Evolutionary conservation across 345 rosid genomes (phyloP).

Genomic region (Raphanus raphanistrum): DNA sequence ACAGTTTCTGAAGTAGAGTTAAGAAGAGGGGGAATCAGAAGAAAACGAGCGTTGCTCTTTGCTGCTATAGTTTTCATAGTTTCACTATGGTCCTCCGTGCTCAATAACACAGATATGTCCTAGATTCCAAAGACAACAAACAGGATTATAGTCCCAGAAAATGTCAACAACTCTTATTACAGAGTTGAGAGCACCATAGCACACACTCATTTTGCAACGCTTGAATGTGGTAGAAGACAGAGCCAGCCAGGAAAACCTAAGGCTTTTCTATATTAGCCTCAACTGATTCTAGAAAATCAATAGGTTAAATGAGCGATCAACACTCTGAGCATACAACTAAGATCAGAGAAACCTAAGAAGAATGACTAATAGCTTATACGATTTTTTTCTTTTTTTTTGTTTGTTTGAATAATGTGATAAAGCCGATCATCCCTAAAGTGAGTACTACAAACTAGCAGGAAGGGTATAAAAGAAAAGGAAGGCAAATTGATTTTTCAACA

Average conservation of each 20-base stretch:
- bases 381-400: too few species aligned
- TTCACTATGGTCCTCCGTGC: slow-evolving; percentile 72
- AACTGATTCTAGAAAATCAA: slow-evolving; percentile 7
- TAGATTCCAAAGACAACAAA: slow-evolving; percentile 31
- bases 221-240: not conserved
- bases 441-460: not conserved
- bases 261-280: not conserved
- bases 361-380: not conserved
- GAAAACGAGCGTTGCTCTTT: slow-evolving; percentile 64
- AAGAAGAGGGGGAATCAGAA: slow-evolving; percentile 62
- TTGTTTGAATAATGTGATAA: too few species aligned
- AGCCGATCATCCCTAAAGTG: too few species aligned
- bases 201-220: not conserved
- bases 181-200: not conserved
- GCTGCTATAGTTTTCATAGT: slow-evolving; percentile 68
- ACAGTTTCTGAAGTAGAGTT: slow-evolving; percentile 40
- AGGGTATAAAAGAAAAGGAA: not conserved
- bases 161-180: not conserved
- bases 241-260: not conserved
- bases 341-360: not conserved
- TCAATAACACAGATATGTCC: slow-evolving; percentile 78
- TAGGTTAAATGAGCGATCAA: not conserved
- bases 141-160: not conserved
- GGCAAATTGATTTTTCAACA: slow-evolving; percentile 13
- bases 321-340: not conserved